A percentile compares a stretch with the other conserved stretches of the same genome.
Conservation (phyloP, 179 eudicot species). For the Beta lomatogona region DNA sequence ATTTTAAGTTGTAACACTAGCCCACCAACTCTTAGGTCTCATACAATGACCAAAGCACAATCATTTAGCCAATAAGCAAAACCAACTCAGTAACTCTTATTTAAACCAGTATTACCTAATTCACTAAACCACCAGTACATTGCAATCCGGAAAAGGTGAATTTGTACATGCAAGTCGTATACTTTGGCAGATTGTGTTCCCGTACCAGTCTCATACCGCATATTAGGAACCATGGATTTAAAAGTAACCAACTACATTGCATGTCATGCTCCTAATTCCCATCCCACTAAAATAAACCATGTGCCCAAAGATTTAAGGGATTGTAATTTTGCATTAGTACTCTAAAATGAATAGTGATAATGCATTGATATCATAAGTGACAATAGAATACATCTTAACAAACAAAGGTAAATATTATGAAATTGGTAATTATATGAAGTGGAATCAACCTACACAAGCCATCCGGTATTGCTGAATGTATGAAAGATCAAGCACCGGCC, state of each 20-base stretch:
- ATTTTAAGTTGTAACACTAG: not conserved
- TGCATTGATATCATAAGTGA: not conserved
- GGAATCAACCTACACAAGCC: conserved; percentile 89
- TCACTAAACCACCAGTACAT: no score
- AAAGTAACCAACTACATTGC: not conserved
- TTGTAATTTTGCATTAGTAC: not conserved
- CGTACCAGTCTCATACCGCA: no score
- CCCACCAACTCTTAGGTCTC: not conserved
- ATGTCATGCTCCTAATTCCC: not conserved
- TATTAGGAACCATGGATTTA: not conserved
- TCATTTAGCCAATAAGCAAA: not conserved
- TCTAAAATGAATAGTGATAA: not conserved
- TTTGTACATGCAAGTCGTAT: no score
- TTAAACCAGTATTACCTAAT: no score
- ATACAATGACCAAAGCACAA: conserved; percentile 12
- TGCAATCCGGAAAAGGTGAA: no score
- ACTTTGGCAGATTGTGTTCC: no score
- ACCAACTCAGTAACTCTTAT: not conserved
- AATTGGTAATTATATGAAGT: not conserved
- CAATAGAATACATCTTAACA: not conserved
- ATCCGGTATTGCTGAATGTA: conserved; percentile 92
- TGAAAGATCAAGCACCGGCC: conserved; percentile 73
- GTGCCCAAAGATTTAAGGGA: no score
- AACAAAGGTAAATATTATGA: not conserved
- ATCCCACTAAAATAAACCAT: not conserved